These are phyloP conservation scores for Orbilia brochopaga DNA, from an alignment of 2,329 filamentous ascomycete species.

Conservation along the genomic window DNA sequence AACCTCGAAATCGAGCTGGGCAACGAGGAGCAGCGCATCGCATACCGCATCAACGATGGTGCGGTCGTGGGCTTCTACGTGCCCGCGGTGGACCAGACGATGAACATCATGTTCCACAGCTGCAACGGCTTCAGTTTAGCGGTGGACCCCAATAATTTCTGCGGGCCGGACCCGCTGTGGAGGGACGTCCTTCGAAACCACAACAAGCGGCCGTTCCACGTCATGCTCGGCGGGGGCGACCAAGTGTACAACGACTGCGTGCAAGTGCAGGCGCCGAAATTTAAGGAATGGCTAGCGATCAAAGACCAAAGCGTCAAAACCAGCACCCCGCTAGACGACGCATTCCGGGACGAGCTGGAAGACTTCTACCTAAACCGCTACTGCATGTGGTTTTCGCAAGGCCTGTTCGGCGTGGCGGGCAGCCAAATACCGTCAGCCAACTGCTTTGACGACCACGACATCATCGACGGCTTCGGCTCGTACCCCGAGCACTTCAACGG, in stretches of 20 bases:
- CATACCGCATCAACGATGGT: slow-evolving; percentile 92
- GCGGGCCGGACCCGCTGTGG: slow-evolving; percentile 95
- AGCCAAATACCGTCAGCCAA: slow-evolving; percentile 98
- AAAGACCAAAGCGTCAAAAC: slow-evolving; percentile 82
- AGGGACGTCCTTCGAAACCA: slow-evolving; percentile 90
- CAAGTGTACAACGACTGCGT: slow-evolving; percentile 92
- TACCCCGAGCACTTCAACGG: slow-evolving; percentile 92
- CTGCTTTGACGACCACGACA: slow-evolving; percentile 94
- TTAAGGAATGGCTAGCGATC: slow-evolving; percentile 82
- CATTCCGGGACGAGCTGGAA: slow-evolving; percentile 88
- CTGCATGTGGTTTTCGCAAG: slow-evolving; percentile 89
- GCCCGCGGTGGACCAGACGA: slow-evolving; percentile 78
- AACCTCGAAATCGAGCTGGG: slow-evolving; percentile 89
- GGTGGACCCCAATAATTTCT: slow-evolving; percentile 78
- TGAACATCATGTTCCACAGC: slow-evolving; percentile 99
- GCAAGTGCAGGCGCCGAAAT: slow-evolving; percentile 74
- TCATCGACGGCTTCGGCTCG: slow-evolving; percentile 89
- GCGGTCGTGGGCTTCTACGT: slow-evolving; percentile 94
- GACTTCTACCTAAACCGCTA: slow-evolving; percentile 87
- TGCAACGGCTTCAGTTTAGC: slow-evolving; percentile 92
- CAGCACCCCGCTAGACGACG: slow-evolving; percentile 74
- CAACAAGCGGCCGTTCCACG: slow-evolving; percentile 89
- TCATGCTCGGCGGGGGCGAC: slow-evolving; percentile 96
- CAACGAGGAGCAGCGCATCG: slow-evolving; percentile 77
- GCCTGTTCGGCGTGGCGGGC: slow-evolving; percentile 88